phyloP scores from a whole-genome alignment of 148 eudicot species.

The Rhododendron williamsianum region DNA sequence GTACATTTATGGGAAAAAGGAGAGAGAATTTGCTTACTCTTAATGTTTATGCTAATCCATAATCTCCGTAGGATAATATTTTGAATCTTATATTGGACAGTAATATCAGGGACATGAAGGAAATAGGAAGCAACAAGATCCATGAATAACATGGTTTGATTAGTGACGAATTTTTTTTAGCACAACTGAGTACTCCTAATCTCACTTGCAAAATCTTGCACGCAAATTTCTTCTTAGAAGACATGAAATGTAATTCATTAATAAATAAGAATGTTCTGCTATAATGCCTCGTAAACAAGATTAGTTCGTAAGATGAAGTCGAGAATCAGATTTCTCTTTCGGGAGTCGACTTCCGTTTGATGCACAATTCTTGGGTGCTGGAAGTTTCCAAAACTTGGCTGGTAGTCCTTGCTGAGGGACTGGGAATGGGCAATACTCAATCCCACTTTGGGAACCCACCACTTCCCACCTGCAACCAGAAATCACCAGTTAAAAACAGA shows the following conservation, averaged over 20 bases:
- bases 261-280: neutral
- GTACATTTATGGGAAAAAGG: neutral
- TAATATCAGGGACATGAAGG: neutral
- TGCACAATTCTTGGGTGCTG: neutral
- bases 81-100: neutral
- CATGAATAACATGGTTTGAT: neutral
- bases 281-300: neutral
- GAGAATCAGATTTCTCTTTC: neutral
- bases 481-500: slow-evolving; percentile 7
- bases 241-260: neutral
- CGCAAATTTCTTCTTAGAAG: neutral
- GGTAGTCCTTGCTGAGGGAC: slow-evolving; percentile 69
- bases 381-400: slow-evolving; percentile 48
- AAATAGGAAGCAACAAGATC: neutral
- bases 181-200: neutral
- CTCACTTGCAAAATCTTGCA: neutral
- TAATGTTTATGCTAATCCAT: neutral
- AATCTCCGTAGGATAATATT: neutral
- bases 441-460: slow-evolving; percentile 40
- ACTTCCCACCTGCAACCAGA: slow-evolving; percentile 62
- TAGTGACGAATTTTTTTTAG: neutral
- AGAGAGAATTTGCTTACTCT: neutral
- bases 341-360: neutral
- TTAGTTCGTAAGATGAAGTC: neutral
- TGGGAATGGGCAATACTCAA: slow-evolving; percentile 69